Evolutionary conservation across 176 grass and related monocot genomes (phyloP).

Genomic region (Bonia amplexicaulis): DNA sequence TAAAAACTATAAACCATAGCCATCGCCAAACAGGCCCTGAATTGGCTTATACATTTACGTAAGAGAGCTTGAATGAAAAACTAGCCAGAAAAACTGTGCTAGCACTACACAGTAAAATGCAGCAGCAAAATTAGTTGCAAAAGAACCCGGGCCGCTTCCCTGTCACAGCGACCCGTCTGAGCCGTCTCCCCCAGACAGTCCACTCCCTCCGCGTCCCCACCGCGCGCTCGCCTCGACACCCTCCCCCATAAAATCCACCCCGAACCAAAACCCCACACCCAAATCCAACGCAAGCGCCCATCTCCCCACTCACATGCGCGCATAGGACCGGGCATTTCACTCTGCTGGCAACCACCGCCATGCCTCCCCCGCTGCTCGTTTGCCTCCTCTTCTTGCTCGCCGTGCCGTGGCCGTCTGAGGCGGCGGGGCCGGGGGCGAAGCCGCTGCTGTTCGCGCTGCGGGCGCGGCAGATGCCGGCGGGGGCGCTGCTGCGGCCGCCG

Average conservation of each 20-base stretch:
- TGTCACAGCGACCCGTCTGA: not conserved
- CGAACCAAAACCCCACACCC: constrained; percentile 10
- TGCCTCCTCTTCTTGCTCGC: constrained; percentile 12
- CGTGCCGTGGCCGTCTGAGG: not conserved
- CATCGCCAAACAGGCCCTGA: no score
- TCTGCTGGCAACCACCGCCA: constrained; percentile 29
- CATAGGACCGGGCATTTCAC: not conserved
- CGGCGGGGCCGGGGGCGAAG: not conserved
- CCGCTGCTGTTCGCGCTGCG: constrained; percentile 50
- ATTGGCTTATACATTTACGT: no score
- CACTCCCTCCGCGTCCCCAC: not conserved
- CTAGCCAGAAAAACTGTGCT: no score
- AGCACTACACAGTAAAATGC: no score
- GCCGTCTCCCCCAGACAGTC: not conserved
- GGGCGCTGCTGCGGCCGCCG: constrained; percentile 43
- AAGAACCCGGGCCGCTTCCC: constrained; percentile 1
- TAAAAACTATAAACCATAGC: no score
- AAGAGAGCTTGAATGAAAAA: no score
- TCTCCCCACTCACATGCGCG: constrained; percentile 10
- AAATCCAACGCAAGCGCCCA: constrained; percentile 31
- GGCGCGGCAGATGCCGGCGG: constrained; percentile 48
- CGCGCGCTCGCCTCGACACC: not conserved
- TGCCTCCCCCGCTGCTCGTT: constrained; percentile 22
- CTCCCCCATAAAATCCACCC: constrained; percentile 36
- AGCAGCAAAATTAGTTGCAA: not conserved